A percentile compares a stretch with the other conserved stretches of the same genome.
phyloP scores from a whole-genome alignment of 176 grass and related monocot species.

The Carex pumila region DNA sequence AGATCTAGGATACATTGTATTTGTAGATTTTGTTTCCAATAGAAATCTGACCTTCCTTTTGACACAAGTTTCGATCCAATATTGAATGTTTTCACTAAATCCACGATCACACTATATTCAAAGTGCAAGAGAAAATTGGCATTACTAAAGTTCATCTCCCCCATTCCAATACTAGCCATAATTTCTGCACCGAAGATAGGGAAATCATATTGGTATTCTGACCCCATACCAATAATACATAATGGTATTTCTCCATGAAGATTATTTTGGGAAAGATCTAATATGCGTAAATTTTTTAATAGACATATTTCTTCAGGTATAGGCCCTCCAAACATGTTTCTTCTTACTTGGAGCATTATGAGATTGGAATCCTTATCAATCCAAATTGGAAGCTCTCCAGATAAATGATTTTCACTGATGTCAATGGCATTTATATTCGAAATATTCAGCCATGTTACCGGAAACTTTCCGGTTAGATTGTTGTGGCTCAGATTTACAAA shows the following conservation, averaged over 20 bases:
- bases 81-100: no score
- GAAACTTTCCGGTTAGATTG: neutral
- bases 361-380: neutral
- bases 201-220: no score
- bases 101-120: no score
- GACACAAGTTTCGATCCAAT: no score
- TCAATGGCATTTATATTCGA: neutral
- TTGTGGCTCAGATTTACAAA: neutral
- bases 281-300: neutral
- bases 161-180: no score
- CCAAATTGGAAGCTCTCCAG: neutral
- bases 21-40: no score
- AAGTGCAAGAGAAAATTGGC: no score
- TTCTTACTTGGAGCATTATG: neutral
- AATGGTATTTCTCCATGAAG: conserved; percentile 9
- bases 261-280: conserved; percentile 16
- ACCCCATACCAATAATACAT: conserved; percentile 21
- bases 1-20: no score
- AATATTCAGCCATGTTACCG: neutral
- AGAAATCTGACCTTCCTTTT: no score
- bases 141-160: neutral
- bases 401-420: neutral
- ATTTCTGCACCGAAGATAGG: no score
- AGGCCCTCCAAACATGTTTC: conserved; percentile 10
- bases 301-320: neutral